A percentile compares a stretch with the other conserved stretches of the same genome.
Conservation (phyloP, 345 rosid species). For the Zanthoxylum bungeanum region DNA sequence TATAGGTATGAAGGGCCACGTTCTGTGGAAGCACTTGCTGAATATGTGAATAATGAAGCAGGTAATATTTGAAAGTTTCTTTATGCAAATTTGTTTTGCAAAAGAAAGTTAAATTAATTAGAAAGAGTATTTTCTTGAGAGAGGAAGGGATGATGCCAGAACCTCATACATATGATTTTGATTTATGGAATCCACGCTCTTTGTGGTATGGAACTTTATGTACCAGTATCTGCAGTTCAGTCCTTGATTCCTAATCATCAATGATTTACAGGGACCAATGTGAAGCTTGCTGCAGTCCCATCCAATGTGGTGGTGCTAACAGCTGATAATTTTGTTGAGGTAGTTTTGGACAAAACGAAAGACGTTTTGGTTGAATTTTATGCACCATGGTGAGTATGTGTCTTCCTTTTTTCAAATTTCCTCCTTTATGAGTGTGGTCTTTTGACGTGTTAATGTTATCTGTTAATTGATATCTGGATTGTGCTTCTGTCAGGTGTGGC, state of each 20-base stretch:
- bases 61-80: conserved; percentile 36
- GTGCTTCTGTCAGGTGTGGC: conserved; percentile 77
- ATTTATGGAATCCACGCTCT: not conserved
- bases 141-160: not conserved
- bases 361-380: conserved; percentile 97
- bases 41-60: conserved; percentile 91
- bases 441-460: not conserved
- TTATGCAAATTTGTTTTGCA: not conserved
- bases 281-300: conserved; percentile 77
- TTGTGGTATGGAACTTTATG: not conserved
- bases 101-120: not conserved
- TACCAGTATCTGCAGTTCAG: not conserved
- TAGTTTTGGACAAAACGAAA: conserved; percentile 82
- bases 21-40: conserved; percentile 76
- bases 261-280: conserved; percentile 67
- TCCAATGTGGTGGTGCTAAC: conserved; percentile 75
- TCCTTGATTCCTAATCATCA: not conserved
- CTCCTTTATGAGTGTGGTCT: not conserved
- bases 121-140: not conserved
- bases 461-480: conserved; percentile 16
- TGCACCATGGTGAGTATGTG: conserved; percentile 80
- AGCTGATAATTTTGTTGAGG: conserved; percentile 66
- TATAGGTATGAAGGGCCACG: conserved; percentile 90
- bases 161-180: not conserved
- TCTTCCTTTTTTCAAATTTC: not conserved